These are phyloP conservation scores for Cadophora malorum DNA, from an alignment of 2,329 filamentous ascomycete genomes.

Conservation along the genomic window DNA sequence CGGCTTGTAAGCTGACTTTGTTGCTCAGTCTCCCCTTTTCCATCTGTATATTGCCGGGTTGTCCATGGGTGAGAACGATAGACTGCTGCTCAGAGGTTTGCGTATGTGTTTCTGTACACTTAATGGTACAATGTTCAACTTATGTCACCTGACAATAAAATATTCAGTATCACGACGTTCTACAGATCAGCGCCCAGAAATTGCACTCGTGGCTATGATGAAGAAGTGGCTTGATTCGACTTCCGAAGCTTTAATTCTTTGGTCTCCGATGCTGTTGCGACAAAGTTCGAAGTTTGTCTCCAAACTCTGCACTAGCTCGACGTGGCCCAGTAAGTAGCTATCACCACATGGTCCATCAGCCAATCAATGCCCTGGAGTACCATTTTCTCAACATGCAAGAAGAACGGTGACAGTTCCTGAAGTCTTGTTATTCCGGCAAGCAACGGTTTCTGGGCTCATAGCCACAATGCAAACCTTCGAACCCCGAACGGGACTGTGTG, in stretches of 20 bases:
- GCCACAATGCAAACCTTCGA: neutral
- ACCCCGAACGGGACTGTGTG: neutral
- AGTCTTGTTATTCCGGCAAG: neutral
- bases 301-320: neutral
- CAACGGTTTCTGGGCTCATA: neutral
- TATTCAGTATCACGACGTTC: neutral
- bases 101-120: neutral
- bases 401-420: neutral
- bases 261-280: neutral
- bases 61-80: neutral
- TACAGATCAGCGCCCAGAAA: neutral
- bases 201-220: neutral
- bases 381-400: neutral
- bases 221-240: neutral
- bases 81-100: neutral
- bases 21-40: neutral
- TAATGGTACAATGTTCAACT: neutral
- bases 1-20: neutral
- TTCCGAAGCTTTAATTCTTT: neutral
- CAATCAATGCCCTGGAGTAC: neutral
- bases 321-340: neutral
- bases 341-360: neutral
- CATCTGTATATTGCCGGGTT: neutral
- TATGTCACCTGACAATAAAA: neutral
- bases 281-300: neutral